Percentiles rank a stretch among this genome's conserved stretches.
phyloP scores from a whole-genome alignment of 768 basidiomycete genomes.

The Exidia glandulosa region DNA sequence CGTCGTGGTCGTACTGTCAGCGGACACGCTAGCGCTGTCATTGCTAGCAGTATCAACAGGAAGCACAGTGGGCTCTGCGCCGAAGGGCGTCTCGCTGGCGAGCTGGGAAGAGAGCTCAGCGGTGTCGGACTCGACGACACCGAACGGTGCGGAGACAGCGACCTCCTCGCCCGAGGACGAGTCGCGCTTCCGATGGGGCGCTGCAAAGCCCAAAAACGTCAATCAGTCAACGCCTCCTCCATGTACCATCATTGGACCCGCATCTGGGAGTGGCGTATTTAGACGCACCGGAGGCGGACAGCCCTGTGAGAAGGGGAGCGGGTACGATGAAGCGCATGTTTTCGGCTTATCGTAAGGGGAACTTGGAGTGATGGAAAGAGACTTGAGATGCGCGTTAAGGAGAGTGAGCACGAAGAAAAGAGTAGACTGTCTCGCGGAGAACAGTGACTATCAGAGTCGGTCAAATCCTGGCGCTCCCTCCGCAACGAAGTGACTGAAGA shows the following conservation, averaged over 20 bases:
- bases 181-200: neutral
- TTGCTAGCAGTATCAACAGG: too few relatives aligned
- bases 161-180: slow-evolving; percentile 15
- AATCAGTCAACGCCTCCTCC: neutral
- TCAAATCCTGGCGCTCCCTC: neutral
- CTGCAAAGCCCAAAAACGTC: neutral
- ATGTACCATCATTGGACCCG: neutral
- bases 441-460: neutral
- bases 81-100: neutral
- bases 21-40: too few relatives aligned
- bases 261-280: neutral
- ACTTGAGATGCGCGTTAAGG: neutral
- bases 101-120: slow-evolving; percentile 20
- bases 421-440: neutral
- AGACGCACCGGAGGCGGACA: neutral
- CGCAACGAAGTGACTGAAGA: neutral
- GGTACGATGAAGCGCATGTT: neutral
- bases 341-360: too few relatives aligned
- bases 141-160: slow-evolving; percentile 38
- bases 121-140: slow-evolving; percentile 32
- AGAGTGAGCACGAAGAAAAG: neutral
- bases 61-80: neutral
- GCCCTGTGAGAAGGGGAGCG: neutral
- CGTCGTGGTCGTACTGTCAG: too few relatives aligned
- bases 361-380: neutral